Evolutionary conservation across 2,329 filamentous ascomycete genomes (phyloP).

Genomic region (Curvularia sp.): DNA sequence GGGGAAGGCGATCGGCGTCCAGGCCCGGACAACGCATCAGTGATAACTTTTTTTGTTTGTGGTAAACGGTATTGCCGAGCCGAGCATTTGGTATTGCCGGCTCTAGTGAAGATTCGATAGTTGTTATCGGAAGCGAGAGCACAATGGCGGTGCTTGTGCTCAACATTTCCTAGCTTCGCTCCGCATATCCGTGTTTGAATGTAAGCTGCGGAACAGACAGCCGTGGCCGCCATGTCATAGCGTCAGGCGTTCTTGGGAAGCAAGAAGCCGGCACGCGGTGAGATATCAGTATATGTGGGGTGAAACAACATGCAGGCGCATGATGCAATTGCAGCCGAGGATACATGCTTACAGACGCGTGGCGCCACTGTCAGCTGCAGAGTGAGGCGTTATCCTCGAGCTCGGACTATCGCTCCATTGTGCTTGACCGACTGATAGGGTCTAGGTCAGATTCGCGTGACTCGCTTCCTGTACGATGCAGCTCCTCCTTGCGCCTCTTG

Average conservation of each 20-base stretch:
- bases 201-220: constrained; percentile 19
- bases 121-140: constrained; percentile 11
- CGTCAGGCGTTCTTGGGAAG: constrained; percentile 14
- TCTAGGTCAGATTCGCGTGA: constrained; percentile 44
- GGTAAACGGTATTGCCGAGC: constrained; percentile 15
- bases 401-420: constrained; percentile 41
- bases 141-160: constrained; percentile 11
- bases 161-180: constrained; percentile 16
- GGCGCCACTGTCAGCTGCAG: constrained; percentile 32
- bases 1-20: constrained; percentile 1
- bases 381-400: constrained; percentile 25
- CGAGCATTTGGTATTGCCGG: constrained; percentile 5
- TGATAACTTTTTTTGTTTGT: constrained; percentile 22
- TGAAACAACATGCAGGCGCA: constrained; percentile 32
- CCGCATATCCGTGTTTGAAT: constrained; percentile 14
- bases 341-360: constrained; percentile 30
- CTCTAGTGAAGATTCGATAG: constrained; percentile 8
- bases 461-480: constrained; percentile 37
- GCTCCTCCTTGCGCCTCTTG: constrained; percentile 47
- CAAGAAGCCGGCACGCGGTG: constrained; percentile 20
- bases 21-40: background rate
- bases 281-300: constrained; percentile 23
- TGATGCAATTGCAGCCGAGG: constrained; percentile 25
- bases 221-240: constrained; percentile 19
- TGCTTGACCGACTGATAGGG: constrained; percentile 47